Evolutionary conservation across 495 filamentous ascomycete genomes (phyloP).

Genomic region (Parmelia sp.): DNA sequence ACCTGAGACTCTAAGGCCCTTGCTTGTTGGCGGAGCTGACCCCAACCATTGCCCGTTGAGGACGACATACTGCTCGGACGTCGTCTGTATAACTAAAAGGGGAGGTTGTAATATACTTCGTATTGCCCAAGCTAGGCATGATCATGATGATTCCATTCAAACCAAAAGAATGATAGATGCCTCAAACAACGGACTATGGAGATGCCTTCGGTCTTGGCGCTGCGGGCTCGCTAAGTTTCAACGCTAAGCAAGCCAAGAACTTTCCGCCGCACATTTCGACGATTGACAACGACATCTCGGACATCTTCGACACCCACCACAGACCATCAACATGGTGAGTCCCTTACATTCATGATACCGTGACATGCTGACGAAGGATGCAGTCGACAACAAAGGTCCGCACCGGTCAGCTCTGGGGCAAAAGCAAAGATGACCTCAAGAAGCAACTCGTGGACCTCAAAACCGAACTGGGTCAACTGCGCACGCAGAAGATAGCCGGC

Average conservation of each 20-base stretch:
- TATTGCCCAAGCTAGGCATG: not conserved
- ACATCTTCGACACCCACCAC: conserved; percentile 7
- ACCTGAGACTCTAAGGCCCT: conserved; percentile 89
- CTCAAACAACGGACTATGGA: not conserved
- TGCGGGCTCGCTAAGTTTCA: conserved; percentile 21
- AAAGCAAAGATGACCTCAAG: conserved; percentile 94
- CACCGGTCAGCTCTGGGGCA: conserved; percentile 90
- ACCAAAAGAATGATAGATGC: not conserved
- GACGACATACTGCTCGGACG: conserved; percentile 52
- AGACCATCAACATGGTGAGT: conserved; percentile 25
- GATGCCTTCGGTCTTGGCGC: conserved; percentile 14
- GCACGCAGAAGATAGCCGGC: conserved; percentile 94
- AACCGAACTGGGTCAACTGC: conserved; percentile 84
- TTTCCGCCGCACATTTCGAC: conserved; percentile 16
- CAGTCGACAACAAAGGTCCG: conserved; percentile 91
- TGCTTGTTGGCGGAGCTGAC: conserved; percentile 90
- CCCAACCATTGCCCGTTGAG: conserved; percentile 79
- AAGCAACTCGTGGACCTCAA: conserved; percentile 93
- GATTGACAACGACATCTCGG: conserved; percentile 13
- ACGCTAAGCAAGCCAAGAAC: conserved; percentile 19
- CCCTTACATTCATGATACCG: not conserved
- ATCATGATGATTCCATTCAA: conserved; percentile 3
- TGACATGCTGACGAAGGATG: conserved; percentile 25
- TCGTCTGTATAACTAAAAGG: not conserved
- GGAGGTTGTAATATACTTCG: not conserved